phyloP scores from a whole-genome alignment of 2,329 filamentous ascomycete species.

The Didymella pinodella region DNA sequence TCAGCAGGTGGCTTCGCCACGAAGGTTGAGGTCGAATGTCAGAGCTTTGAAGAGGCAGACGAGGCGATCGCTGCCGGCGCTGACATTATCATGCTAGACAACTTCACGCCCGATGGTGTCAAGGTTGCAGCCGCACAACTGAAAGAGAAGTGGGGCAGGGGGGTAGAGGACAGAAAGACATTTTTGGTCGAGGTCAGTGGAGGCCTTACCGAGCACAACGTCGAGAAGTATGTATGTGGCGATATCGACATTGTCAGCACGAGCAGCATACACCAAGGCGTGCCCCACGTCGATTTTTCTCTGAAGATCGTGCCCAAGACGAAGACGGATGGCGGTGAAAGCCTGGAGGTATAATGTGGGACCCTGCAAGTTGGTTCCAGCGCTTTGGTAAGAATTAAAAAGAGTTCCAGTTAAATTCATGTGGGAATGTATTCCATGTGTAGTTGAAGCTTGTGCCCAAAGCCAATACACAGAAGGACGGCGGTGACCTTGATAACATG shows the following conservation, averaged over 20 bases:
- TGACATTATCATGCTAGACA: conserved; percentile 97
- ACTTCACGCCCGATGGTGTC: conserved; percentile 84
- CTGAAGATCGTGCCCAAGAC: conserved; percentile 76
- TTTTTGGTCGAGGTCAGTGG: conserved; percentile 91
- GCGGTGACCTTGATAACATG: conserved; percentile 23
- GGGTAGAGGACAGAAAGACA: conserved; percentile 66
- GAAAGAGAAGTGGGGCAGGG: conserved; percentile 78
- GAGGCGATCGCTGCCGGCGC: conserved; percentile 90
- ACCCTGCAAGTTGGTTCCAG: neutral
- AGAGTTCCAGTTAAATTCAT: neutral
- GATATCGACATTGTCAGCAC: conserved; percentile 97
- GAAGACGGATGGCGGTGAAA: conserved; percentile 33
- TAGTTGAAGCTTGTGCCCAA: conserved; percentile 82
- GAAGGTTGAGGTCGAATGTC: conserved; percentile 96
- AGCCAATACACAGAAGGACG: conserved; percentile 37
- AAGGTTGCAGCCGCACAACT: conserved; percentile 75
- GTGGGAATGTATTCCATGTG: conserved; percentile 49
- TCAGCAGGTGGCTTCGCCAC: conserved; percentile 85
- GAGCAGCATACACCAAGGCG: conserved; percentile 95
- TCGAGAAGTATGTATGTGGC: conserved; percentile 76
- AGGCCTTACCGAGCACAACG: conserved; percentile 85
- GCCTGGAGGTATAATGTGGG: conserved; percentile 12
- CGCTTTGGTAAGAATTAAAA: neutral
- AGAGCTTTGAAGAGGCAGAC: conserved; percentile 85
- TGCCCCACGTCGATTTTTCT: conserved; percentile 93